These are phyloP conservation scores for Penicillium sp. DNA, from an alignment of 2,329 filamentous ascomycete genomes.

Conservation along the genomic window DNA sequence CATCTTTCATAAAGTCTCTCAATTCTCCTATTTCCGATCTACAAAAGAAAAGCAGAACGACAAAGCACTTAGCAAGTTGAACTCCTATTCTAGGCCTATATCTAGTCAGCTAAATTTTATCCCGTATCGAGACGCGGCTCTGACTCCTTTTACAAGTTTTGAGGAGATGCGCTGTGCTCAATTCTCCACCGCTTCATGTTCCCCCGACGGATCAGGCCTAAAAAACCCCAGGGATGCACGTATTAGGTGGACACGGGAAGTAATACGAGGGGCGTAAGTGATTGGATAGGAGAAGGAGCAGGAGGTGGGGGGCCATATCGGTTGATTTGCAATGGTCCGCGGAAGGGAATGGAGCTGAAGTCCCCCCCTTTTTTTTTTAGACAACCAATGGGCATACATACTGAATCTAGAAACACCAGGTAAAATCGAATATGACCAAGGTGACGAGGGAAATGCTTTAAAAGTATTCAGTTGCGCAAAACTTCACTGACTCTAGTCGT, in stretches of 20 bases:
- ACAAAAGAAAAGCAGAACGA: neutral
- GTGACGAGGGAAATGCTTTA: neutral
- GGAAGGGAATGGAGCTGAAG: constrained; percentile 7
- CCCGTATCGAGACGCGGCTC: constrained; percentile 11
- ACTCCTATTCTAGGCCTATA: constrained; percentile 1
- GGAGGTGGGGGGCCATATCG: constrained; percentile 3
- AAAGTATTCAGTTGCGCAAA: neutral
- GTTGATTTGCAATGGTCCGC: constrained; percentile 10
- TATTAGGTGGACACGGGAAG: constrained; percentile 9
- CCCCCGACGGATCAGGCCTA: constrained; percentile 6
- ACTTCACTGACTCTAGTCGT: neutral
- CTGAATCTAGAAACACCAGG: neutral
- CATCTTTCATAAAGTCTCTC: neutral
- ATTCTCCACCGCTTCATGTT: constrained; percentile 6
- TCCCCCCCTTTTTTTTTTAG: neutral
- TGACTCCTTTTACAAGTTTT: constrained; percentile 1
- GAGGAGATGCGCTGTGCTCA: neutral
- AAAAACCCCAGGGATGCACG: constrained; percentile 11
- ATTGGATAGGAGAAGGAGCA: constrained; percentile 8
- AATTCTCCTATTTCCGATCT: constrained; percentile 1
- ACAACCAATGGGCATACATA: neutral
- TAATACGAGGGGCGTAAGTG: constrained; percentile 11
- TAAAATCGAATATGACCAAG: neutral
- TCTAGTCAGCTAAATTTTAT: constrained; percentile 10
- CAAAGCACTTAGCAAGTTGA: neutral